Percentiles rank a stretch among this genome's conserved stretches.
Conservation (phyloP, 2,329 filamentous ascomycete genomes). For the Exophiala sp. region DNA sequence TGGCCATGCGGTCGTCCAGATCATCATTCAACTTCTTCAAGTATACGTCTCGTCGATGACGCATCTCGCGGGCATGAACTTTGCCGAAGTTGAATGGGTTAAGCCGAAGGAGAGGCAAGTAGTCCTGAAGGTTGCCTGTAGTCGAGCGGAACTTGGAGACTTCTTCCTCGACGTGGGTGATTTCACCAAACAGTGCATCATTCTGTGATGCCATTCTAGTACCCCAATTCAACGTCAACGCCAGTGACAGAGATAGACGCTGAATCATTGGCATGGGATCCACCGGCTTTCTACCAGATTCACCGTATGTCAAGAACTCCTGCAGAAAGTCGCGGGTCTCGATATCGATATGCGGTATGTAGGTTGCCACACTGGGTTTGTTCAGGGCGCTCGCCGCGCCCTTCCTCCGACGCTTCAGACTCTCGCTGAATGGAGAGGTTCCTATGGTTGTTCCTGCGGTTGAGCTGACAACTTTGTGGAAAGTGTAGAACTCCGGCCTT, state of each 20-base stretch:
- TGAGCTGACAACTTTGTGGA: conserved; percentile 49
- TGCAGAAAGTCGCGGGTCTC: conserved; percentile 62
- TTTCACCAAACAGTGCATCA: conserved; percentile 60
- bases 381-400: conserved; percentile 64
- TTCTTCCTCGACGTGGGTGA: conserved; percentile 61
- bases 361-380: conserved; percentile 61
- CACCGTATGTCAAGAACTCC: conserved; percentile 58
- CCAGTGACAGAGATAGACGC: conserved; percentile 59
- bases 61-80: conserved; percentile 57
- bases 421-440: conserved; percentile 64
- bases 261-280: conserved; percentile 69
- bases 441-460: conserved; percentile 67
- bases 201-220: conserved; percentile 58
- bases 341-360: conserved; percentile 60
- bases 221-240: conserved; percentile 65
- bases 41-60: conserved; percentile 59
- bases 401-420: conserved; percentile 61
- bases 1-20: conserved; percentile 59
- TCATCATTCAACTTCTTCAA: conserved; percentile 56
- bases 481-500: conserved; percentile 57
- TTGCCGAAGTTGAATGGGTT: conserved; percentile 62
- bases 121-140: conserved; percentile 60
- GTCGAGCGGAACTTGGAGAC: conserved; percentile 59
- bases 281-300: conserved; percentile 52
- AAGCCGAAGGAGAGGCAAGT: conserved; percentile 56